Base-by-base conservation (phyloP, 2,329 filamentous ascomycete genomes). In the Trichoderma endophyticum region DNA sequence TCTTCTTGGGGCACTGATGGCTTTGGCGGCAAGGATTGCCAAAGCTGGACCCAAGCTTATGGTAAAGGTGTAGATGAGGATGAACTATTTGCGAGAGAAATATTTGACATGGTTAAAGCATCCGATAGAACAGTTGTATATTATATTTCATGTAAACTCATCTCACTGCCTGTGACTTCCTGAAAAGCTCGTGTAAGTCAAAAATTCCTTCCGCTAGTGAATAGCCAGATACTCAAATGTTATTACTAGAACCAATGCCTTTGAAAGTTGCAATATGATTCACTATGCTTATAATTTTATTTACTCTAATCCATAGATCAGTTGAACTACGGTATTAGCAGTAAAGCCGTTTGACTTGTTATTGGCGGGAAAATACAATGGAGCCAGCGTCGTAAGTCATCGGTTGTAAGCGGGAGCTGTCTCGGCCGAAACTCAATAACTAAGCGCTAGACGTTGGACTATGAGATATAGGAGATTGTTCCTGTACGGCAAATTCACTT, bases 211-310 rank as follows among this genome's bases (percentile, higher is more conserved):
- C 36, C 36, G 3, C 14, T 39, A 18, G 36, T 18, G 0, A 39
- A 39, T 18, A 18, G 6, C 36, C 4, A 18, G 36, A 39, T 39
- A 8, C 14, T 39, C 36, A 39, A 18, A 0, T 7, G 15, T 8
- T 18, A 18, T 39, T 39, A 0, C 6, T 8, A 18, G 15, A 1
- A 39, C 0, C 15, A 39, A 8, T 7, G 0, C 0, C 0, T 39
- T 18, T 39, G 3, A 15, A 39, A 18, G 14, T 39, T 18, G 6
- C 36, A 39, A 1, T 39, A 18, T 7, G 1, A 0, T 18, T 39
- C 36, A 18, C 14, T 39, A 39, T 39, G 14, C 36, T 39, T 39
- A 39, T 39, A 18, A 39, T 39, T 39, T 15, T 18, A 18, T 39
- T 39, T 3, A 7, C 6, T 36, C 6, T 7, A 3, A 3, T 8